Percentiles rank a stretch among this genome's conserved stretches.
Evolutionary conservation across 257 asterid species (phyloP).

Genomic region (Schizonepeta tenuifolia): DNA sequence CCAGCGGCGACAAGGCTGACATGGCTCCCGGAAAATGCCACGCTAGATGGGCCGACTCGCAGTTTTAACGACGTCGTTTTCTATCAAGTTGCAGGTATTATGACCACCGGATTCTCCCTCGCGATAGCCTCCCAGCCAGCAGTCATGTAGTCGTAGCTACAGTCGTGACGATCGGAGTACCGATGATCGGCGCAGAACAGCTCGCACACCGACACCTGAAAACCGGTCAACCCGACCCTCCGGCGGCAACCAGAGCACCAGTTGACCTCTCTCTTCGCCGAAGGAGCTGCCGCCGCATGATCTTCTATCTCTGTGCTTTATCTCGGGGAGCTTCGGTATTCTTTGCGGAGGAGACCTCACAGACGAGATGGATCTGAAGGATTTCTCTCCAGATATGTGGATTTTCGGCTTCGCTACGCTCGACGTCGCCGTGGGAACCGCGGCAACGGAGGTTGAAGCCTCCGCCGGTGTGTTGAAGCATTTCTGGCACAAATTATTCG

Average conservation of each 20-base stretch:
- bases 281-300: constrained; percentile 17
- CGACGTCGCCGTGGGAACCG: constrained; percentile 34
- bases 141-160: constrained; percentile 81
- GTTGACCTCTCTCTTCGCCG: constrained; percentile 63
- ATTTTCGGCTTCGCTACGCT: constrained; percentile 33
- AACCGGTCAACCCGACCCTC: constrained; percentile 88
- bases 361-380: constrained; percentile 50
- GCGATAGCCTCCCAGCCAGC: constrained; percentile 82
- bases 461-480: constrained; percentile 56
- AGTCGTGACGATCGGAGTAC: constrained; percentile 89
- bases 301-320: constrained; percentile 47
- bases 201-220: constrained; percentile 89
- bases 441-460: constrained; percentile 36
- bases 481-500: constrained; percentile 61
- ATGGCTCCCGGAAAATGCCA: no score
- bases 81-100: no score
- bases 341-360: constrained; percentile 46
- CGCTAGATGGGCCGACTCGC: no score
- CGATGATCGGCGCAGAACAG: constrained; percentile 81
- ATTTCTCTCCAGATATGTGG: constrained; percentile 36
- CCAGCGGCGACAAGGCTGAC: no score
- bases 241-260: constrained; percentile 80
- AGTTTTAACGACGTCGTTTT: no score
- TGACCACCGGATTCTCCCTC: constrained; percentile 89
- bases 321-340: constrained; percentile 37